phyloP scores from a whole-genome alignment of 768 basidiomycete genomes.

The Agrocybe chaxingu region DNA sequence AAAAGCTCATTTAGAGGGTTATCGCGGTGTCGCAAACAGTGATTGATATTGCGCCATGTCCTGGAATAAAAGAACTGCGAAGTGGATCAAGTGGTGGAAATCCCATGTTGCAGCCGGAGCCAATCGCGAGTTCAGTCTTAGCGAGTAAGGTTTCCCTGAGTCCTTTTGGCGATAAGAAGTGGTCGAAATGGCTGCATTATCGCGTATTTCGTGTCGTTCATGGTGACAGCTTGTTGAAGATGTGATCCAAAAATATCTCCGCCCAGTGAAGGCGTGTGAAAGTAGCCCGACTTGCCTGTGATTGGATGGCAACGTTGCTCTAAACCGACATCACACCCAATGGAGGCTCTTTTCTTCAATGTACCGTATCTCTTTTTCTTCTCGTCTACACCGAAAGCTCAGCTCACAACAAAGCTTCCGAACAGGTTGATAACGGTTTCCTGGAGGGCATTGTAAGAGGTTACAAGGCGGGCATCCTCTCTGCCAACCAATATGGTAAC shows the following conservation, averaged over 20 bases:
- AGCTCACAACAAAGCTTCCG: conserved; percentile 21
- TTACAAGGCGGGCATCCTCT: conserved; percentile 90
- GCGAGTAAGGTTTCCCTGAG: too few species aligned
- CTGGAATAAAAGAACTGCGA: neutral
- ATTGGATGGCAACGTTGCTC: too few species aligned
- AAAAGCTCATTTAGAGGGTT: conserved; percentile 5
- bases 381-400: conserved; percentile 11
- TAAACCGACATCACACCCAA: conserved; percentile 23
- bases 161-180: too few species aligned
- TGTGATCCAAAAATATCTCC: neutral
- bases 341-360: conserved; percentile 92
- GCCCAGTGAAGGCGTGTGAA: neutral
- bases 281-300: neutral
- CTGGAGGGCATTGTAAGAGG: conserved; percentile 84
- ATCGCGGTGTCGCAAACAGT: conserved; percentile 11
- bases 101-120: too few species aligned
- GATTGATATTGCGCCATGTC: conserved; percentile 19
- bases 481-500: conserved; percentile 87
- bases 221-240: neutral
- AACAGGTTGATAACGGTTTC: conserved; percentile 69
- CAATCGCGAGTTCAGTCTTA: too few species aligned
- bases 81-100: neutral
- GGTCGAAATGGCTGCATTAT: too few species aligned
- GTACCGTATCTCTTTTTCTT: conserved; percentile 34
- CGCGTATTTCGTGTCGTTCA: too few species aligned